Conservation (phyloP, 2,329 filamentous ascomycete genomes). For the Trichothecium roseum region DNA sequence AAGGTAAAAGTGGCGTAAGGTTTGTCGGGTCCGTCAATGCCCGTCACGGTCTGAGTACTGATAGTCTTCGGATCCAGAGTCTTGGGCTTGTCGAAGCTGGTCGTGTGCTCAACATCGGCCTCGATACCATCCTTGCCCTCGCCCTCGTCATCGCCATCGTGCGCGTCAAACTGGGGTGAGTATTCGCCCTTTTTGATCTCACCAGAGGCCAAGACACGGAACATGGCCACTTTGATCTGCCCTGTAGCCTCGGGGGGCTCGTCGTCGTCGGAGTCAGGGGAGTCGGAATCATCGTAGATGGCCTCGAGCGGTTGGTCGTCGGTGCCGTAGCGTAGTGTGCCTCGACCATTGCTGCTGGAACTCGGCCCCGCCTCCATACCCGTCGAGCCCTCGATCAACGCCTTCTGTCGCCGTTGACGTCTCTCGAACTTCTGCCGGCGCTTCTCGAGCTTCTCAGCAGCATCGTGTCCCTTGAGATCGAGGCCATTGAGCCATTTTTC, state of each 20-base stretch:
- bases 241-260: constrained; percentile 88
- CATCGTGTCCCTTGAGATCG: constrained; percentile 87
- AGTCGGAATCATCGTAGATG: constrained; percentile 58
- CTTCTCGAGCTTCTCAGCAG: constrained; percentile 81
- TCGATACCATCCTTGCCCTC: constrained; percentile 50
- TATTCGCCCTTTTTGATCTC: constrained; percentile 98
- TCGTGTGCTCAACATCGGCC: constrained; percentile 88
- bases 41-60: constrained; percentile 97
- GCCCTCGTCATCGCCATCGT: constrained; percentile 80
- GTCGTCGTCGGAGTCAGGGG: constrained; percentile 68
- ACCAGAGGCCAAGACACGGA: constrained; percentile 86
- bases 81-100: constrained; percentile 95
- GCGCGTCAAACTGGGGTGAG: constrained; percentile 92
- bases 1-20: constrained; percentile 97
- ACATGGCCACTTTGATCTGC: constrained; percentile 96
- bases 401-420: constrained; percentile 54
- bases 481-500: constrained; percentile 95
- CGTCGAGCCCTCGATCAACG: constrained; percentile 22
- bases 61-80: constrained; percentile 93
- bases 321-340: constrained; percentile 70
- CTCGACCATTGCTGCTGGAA: constrained; percentile 29
- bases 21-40: constrained; percentile 90
- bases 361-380: constrained; percentile 26
- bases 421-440: constrained; percentile 71
- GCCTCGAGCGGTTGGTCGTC: constrained; percentile 68